Evolutionary conservation across 306 rosid genomes (phyloP).

Genomic region (Chamaecrista fasciculata): DNA sequence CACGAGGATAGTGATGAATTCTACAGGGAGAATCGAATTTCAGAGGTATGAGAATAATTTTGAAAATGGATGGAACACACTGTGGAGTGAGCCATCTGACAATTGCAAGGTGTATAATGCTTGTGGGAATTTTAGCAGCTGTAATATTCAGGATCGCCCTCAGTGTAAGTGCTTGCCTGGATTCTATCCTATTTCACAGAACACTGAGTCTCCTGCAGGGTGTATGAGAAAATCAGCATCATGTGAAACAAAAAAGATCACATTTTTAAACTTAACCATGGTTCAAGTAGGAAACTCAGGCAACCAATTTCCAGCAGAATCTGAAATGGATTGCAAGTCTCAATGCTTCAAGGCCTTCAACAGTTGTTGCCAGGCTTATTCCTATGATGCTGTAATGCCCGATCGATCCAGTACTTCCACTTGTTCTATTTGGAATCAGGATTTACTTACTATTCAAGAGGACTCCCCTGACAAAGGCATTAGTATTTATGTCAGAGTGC

Average conservation of each 20-base stretch:
- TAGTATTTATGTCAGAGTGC: slow-evolving; percentile 24
- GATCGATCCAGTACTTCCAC: rapidly evolving
- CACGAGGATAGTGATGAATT: slow-evolving; percentile 34
- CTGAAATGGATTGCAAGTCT: slow-evolving; percentile 30
- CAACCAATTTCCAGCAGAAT: rapidly evolving
- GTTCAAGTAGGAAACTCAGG: slow-evolving; percentile 1
- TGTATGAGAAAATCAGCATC: slow-evolving; percentile 9
- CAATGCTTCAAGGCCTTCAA: background rate
- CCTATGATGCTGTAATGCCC: slow-evolving; percentile 8
- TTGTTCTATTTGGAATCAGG: slow-evolving; percentile 31
- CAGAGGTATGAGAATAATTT: background rate
- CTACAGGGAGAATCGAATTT: slow-evolving; percentile 9
- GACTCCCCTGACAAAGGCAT: background rate
- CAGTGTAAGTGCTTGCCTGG: slow-evolving; percentile 51
- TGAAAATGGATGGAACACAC: rapidly evolving
- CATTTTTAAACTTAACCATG: slow-evolving; percentile 28
- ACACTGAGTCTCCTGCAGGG: background rate
- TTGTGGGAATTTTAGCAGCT: slow-evolving; percentile 42
- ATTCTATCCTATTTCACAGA: background rate
- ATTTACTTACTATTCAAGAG: slow-evolving; percentile 30
- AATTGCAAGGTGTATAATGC: background rate
- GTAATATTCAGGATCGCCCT: background rate
- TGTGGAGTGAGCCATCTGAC: slow-evolving; percentile 10
- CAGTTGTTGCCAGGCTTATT: slow-evolving; percentile 44
- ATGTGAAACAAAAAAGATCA: background rate